phyloP scores from a whole-genome alignment of 2,329 filamentous ascomycete genomes.

The Fusarium drepaniforme region DNA sequence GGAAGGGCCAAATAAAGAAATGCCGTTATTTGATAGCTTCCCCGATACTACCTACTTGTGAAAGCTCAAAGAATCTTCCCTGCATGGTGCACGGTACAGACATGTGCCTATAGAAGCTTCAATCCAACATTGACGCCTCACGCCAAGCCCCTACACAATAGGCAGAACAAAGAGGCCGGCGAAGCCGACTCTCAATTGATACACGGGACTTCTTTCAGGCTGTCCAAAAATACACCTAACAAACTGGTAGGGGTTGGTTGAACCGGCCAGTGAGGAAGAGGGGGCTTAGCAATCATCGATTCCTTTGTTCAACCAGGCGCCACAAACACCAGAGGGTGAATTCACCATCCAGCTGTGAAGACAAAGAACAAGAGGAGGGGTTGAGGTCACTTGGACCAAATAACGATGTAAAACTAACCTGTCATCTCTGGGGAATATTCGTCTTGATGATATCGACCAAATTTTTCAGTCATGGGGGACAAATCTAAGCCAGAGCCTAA shows the following conservation, averaged over 20 bases:
- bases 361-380: constrained; percentile 20
- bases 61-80: constrained; percentile 6
- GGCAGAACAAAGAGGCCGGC: constrained; percentile 39
- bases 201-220: constrained; percentile 1
- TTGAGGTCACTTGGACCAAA: background rate
- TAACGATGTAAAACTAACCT: background rate
- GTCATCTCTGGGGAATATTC: background rate
- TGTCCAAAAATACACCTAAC: constrained; percentile 7
- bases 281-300: background rate
- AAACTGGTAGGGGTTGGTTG: constrained; percentile 1
- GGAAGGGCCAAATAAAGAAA: constrained; percentile 10
- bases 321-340: constrained; percentile 15
- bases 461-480: constrained; percentile 10
- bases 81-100: constrained; percentile 18
- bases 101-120: background rate
- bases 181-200: constrained; percentile 7
- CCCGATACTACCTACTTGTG: background rate
- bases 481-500: constrained; percentile 3
- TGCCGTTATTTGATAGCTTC: background rate
- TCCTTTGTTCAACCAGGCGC: constrained; percentile 40
- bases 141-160: constrained; percentile 17
- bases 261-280: background rate
- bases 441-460: background rate
- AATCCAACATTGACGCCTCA: constrained; percentile 11
- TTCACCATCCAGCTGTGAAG: background rate